phyloP scores from a whole-genome alignment of 257 asterid species.

The Rubia yunnanensis region DNA sequence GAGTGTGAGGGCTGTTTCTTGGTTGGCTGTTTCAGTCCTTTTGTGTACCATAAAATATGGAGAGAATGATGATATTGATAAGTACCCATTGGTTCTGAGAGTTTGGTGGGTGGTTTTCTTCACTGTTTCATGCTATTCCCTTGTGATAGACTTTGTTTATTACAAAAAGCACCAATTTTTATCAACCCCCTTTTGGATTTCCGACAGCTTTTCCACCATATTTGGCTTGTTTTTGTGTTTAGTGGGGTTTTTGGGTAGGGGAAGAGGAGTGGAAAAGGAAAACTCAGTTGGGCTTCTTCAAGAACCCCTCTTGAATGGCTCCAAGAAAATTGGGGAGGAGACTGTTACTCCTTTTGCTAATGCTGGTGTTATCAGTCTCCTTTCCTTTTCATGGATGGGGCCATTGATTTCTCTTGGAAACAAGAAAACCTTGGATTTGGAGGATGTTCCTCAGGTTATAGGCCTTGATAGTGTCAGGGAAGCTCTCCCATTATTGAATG shows the following conservation, averaged over 20 bases:
- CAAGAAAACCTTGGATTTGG: conserved; percentile 60
- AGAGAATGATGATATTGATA: conserved; percentile 29
- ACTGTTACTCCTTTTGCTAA: conserved; percentile 67
- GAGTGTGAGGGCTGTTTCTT: conserved; percentile 39
- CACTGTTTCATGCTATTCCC: conserved; percentile 48
- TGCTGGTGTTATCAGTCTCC: conserved; percentile 49
- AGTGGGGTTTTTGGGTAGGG: conserved; percentile 35
- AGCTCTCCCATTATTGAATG: conserved; percentile 42
- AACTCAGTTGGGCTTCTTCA: conserved; percentile 26
- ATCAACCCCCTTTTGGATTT: conserved; percentile 43
- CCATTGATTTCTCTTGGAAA: conserved; percentile 58
- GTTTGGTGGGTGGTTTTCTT: conserved; percentile 67
- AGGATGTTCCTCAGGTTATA: conserved; percentile 84
- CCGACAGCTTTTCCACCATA: conserved; percentile 42
- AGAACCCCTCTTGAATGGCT: conserved; percentile 57
- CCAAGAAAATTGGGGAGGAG: conserved; percentile 43
- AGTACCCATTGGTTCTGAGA: conserved; percentile 56
- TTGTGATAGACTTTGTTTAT: conserved; percentile 47
- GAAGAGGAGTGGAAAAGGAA: conserved; percentile 24
- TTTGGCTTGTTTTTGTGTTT: conserved; percentile 45
- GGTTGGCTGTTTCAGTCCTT: conserved; percentile 45
- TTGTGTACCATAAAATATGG: conserved; percentile 25
- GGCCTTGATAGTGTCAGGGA: conserved; percentile 45
- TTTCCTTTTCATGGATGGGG: conserved; percentile 71
- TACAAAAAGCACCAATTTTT: conserved; percentile 28